These are phyloP conservation scores for Leccinum obscurum DNA, from an alignment of 768 basidiomycete genomes.

Conservation along the genomic window DNA sequence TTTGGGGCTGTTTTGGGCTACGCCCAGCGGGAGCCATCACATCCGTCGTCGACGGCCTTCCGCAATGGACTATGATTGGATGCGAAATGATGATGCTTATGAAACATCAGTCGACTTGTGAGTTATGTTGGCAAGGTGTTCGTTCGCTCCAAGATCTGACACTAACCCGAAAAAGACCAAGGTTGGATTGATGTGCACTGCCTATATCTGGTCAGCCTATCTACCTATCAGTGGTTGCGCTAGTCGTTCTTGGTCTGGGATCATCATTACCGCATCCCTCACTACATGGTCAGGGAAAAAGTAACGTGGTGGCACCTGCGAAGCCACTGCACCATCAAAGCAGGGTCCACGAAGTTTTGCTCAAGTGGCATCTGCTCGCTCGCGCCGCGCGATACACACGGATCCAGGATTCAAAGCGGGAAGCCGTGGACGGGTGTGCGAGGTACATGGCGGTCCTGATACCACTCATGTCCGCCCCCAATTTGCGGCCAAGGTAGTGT, in stretches of 20 bases:
- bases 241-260: slow-evolving; percentile 1
- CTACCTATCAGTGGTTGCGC: slow-evolving; percentile 7
- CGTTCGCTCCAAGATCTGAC: slow-evolving; percentile 10
- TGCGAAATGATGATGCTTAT: slow-evolving; percentile 15
- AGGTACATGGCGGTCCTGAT: slow-evolving; percentile 2
- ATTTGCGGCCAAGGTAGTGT: slow-evolving; percentile 15
- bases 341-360: slow-evolving; percentile 13
- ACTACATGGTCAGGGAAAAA: slow-evolving; percentile 19
- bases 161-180: slow-evolving; percentile 10
- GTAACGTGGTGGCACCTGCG: slow-evolving; percentile 16
- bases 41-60: slow-evolving; percentile 27
- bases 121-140: slow-evolving; percentile 11
- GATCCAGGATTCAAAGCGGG: slow-evolving; percentile 16
- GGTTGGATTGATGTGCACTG: slow-evolving; percentile 17
- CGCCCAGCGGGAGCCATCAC: slow-evolving; percentile 17
- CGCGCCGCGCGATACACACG: slow-evolving; percentile 8
- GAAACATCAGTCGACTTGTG: slow-evolving; percentile 20
- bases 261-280: slow-evolving; percentile 26
- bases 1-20: slow-evolving; percentile 14
- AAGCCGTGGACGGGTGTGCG: slow-evolving; percentile 12
- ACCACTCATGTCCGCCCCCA: slow-evolving; percentile 22
- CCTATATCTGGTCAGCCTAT: slow-evolving; percentile 15
- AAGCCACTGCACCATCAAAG: slow-evolving; percentile 9
- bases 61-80: slow-evolving; percentile 16
- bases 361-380: slow-evolving; percentile 10